Percentiles rank a stretch among this genome's conserved stretches.
Conservation (phyloP, 2,329 filamentous ascomycete species). For the Mycosphaerella sp. region DNA sequence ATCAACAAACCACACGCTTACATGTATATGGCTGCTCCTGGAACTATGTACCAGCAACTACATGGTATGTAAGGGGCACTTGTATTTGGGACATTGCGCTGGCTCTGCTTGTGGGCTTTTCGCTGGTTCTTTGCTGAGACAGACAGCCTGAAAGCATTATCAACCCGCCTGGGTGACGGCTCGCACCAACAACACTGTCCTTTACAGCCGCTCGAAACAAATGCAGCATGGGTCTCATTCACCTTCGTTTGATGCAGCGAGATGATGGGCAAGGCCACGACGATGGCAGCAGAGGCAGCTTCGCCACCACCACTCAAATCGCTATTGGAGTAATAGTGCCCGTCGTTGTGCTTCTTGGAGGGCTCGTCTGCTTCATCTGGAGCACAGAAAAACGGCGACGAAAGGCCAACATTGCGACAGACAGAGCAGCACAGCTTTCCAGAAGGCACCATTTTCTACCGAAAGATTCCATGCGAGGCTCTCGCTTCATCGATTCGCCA, state of each 20-base stretch:
- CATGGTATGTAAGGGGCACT: conserved; percentile 1
- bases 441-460: conserved; percentile 1
- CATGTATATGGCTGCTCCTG: neutral
- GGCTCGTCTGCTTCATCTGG: conserved; percentile 13
- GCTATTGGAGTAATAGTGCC: conserved; percentile 18
- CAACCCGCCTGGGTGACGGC: neutral
- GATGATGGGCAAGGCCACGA: neutral
- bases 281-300: neutral
- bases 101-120: neutral
- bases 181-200: neutral
- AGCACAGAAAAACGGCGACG: conserved; percentile 12
- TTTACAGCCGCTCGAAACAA: neutral
- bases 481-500: neutral
- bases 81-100: neutral
- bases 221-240: neutral
- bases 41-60: neutral
- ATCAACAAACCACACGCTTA: neutral
- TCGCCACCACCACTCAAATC: conserved; percentile 13
- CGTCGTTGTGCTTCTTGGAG: conserved; percentile 8
- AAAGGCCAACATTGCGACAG: neutral
- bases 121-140: neutral
- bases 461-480: neutral
- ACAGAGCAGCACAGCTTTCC: neutral
- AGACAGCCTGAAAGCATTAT: neutral
- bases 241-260: neutral